Base-by-base conservation (phyloP, 495 filamentous ascomycete species). In the Chaetomium cochliodes region DNA sequence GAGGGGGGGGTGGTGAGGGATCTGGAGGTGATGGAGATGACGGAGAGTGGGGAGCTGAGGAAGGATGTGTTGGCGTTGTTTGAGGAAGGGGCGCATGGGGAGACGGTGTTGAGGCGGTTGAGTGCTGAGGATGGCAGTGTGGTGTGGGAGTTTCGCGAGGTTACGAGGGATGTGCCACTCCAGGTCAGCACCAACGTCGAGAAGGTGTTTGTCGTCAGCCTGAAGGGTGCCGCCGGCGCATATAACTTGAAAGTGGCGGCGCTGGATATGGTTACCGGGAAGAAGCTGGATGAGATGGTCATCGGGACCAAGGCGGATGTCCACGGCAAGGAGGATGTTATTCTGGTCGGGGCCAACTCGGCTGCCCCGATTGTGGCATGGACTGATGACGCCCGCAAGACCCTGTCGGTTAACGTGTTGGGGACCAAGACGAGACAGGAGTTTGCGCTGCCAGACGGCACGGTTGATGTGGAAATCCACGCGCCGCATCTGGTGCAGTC, bases 311-410 rank as follows among this genome's bases (percentile, higher is more conserved):
- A 96, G 65, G 82, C 75, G 49, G 92, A 96, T 65, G 81, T 96
- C 3, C 77, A 85, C 37, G 77, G 78, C 9, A 79, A 82, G 4
- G 85, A 90, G 28, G 86, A 87, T 54, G 86, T 96, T 51, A 80
- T 93, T 55, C 88, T 90, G 70, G 90, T 93, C 11, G 92, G 92
- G 61, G 86, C 88, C 6, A 94, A 93, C 72, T 88, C 88, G n/a
- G 91, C 88, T 3, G 85, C 88, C 9, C 91, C 92, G 2, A 81
- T 96, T 56, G 85, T 96, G 56, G 86, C 87, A 16, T 96, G 92
- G 92, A 84, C 90, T 3, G 91, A 96, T 69, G 87, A 84, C 66
- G 70, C 82, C 22, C 74, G 84, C 67, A 86, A 86, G 71, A 82
- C 80, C 44, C 72, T 97, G 53, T 91, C 89, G 73, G 79, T 96